Conservation (phyloP, 805 yeast genomes). For the Isabelozyma heimii region DNA sequence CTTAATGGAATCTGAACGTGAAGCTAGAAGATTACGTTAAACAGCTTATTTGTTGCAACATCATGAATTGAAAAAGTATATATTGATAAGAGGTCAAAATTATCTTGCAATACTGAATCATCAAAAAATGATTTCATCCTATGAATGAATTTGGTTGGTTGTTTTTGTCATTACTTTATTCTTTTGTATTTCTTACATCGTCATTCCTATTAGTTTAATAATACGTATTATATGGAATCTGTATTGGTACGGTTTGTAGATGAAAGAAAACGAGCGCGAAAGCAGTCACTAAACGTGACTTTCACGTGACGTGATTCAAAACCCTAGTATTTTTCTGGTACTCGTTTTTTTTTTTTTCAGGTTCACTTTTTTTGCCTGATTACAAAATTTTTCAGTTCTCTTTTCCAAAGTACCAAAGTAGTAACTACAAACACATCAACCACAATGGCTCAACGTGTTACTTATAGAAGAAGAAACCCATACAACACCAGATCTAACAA, state of each 20-base stretch:
- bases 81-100: not conserved
- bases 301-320: not conserved
- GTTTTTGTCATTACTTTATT: not conserved
- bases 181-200: not conserved
- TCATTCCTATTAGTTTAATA: not conserved
- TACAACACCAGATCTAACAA: constrained; percentile 99
- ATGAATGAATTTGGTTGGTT: not conserved
- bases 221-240: not conserved
- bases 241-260: not conserved
- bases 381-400: not conserved
- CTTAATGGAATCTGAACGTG: constrained; percentile 99
- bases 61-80: not conserved
- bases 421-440: not conserved
- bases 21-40: constrained; percentile 94
- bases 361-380: not conserved
- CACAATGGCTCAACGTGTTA: constrained; percentile 13
- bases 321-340: not conserved
- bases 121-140: not conserved
- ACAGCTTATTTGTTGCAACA: constrained; percentile 2
- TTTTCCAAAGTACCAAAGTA: not conserved
- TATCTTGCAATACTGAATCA: not conserved
- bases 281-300: not conserved
- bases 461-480: constrained; percentile 26
- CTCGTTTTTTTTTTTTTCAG: not conserved
- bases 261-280: not conserved